Base-by-base conservation (phyloP, 2,329 filamentous ascomycete genomes). In the Aspergillus awamori region DNA sequence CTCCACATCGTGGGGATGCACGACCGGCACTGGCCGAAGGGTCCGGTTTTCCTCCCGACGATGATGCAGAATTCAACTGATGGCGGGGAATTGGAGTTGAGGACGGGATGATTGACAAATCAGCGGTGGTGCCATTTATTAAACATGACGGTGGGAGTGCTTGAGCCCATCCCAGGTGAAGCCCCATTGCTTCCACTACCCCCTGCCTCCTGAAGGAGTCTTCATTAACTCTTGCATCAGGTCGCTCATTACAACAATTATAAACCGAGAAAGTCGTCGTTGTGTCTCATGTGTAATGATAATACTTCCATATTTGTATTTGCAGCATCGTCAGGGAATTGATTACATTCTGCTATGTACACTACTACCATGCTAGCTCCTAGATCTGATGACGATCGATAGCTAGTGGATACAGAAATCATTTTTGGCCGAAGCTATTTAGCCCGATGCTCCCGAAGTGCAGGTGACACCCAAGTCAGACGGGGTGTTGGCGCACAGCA, bases 401-500 rank as follows among this genome's bases (percentile, higher is more conserved):
- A 24, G 4, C 10, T 2, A 10, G 22, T 45, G 20, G 41, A 13
- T 22, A 8, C 41, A 20, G 1, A 13, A 6, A 15, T 13, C 5
- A 5, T 6, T 24, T 41, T 13, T 5, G 10, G 41, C 20, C 6
- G 10, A 26, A 24, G 5, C 10, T 13, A 3, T 36, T 62, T 26
- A 78, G 4, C 76, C 74, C 11, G 76, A 76, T 8, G 75, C 74
- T 15, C 74, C 75, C 26, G 70, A 60, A 6, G 67, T 73, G 63
- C 75, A 77, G 10, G 66, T 70, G 4, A 77, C 66, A 0, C 76
- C 76, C 33, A 73, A 55, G 30, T 53, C 63, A 15, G 67, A 67
- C 20, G 71, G 71, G 11, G 74, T 75, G 63, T 77, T 75, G 0
- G 71, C 70, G 61, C 75, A 78, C 26, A 74, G 64, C 8, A 76